Evolutionary conservation across 257 asterid species (phyloP), one percentile per base, ranked within the genome.

Genomic region (Knoxia roxburghii): DNA sequence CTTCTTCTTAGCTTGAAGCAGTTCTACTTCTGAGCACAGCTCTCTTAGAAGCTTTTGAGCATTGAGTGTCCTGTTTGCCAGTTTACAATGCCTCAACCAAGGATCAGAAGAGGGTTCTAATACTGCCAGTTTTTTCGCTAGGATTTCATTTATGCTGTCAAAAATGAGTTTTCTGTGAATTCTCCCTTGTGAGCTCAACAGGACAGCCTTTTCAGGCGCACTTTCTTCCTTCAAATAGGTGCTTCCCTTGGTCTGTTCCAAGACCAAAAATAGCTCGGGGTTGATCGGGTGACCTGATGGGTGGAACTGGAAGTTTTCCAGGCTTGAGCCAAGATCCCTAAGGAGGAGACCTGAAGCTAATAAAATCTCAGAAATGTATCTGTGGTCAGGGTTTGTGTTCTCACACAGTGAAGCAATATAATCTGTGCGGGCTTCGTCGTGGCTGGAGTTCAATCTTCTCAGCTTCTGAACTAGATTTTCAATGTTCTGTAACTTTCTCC

Each of bases 371-470:
- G 97, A 94, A 53, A 88, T 69, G 82, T 90, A 90, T 73, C 99
- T 74, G 75, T 88, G 86, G 50, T 90, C 95, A 0, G 95, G 99
- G 48, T 87, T 72, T 3, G 84, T 73, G 80, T 90, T 84, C 64
- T 88, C 95, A 33, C 96, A 94, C 24, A 90, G 81, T 4, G 96
- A 94, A 57, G 97, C 99, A n/a, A 94, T 94, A 83, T 94, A 90
- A 71, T 94, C 99, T 0, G 92, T 85, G 24, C 82, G 82, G 18
- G 83, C 91, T 82, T 90, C 97, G 41, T 90, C 99, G 37, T 94
- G 97, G 84, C 73, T 85, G 35, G 99, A 94, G 82, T 88, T 94
- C 72, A 94, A 78, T 69, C 96, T 80, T 71, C 74, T 80, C 55
- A 94, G 96, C 79, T 90, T 88, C 83, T 87, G 84, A 30, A 94